Conservation (phyloP, 192 early-diverging fungal species). For the Kappamyces sp. region DNA sequence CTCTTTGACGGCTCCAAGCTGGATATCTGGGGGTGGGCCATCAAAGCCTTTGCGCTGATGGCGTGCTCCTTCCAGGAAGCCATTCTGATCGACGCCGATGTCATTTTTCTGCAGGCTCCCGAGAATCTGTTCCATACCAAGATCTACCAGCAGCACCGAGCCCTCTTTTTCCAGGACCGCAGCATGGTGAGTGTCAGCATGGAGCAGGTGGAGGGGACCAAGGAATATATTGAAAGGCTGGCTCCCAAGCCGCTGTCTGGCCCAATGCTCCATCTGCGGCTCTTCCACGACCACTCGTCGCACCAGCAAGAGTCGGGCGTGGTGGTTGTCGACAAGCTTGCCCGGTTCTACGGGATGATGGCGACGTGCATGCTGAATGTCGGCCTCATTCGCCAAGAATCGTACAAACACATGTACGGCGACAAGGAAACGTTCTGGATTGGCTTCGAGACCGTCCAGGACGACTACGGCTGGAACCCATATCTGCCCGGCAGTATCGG, state of each 20-base stretch:
- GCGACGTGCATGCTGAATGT: constrained; percentile 24
- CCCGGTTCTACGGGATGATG: constrained; percentile 29
- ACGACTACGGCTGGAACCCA: constrained; percentile 30
- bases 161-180: constrained; percentile 63
- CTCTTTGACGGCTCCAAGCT: constrained; percentile 2
- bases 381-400: constrained; percentile 18
- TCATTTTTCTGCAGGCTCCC: constrained; percentile 56
- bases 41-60: constrained; percentile 67
- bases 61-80: constrained; percentile 52
- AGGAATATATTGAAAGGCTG: constrained; percentile 1
- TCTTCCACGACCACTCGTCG: constrained; percentile 34
- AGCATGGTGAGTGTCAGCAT: no score
- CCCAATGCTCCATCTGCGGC: constrained; percentile 16
- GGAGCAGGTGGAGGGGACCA: not conserved
- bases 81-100: constrained; percentile 71
- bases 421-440: constrained; percentile 74
- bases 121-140: constrained; percentile 33
- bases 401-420: constrained; percentile 22
- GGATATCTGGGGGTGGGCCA: constrained; percentile 6
- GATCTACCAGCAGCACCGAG: constrained; percentile 39
- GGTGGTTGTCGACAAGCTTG: constrained; percentile 49
- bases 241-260: not conserved
- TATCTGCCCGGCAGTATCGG: constrained; percentile 35
- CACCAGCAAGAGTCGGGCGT: constrained; percentile 60
- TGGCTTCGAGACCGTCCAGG: constrained; percentile 48